Conservation (phyloP, 371 early-diverging fungal genomes). For the Mucor mucedo region DNA sequence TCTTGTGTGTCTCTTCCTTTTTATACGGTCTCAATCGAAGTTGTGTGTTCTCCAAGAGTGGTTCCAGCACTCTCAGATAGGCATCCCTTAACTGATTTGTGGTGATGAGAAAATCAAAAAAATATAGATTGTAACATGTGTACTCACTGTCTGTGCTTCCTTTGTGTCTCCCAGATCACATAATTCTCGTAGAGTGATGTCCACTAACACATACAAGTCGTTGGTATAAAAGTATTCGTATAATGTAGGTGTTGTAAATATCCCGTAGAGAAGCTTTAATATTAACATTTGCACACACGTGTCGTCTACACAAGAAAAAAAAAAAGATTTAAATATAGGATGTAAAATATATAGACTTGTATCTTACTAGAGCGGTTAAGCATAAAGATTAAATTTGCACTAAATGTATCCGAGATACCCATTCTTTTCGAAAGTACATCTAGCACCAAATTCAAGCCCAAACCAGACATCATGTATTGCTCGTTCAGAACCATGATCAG, state of each 20-base stretch:
- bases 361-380: conserved; percentile 82
- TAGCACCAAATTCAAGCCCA: conserved; percentile 57
- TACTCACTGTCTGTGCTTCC: conserved; percentile 55
- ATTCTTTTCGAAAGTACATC: conserved; percentile 61
- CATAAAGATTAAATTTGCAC: conserved; percentile 85
- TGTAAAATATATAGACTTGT: not conserved
- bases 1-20: conserved; percentile 52
- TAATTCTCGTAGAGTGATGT: conserved; percentile 81
- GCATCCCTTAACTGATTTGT: conserved; percentile 67
- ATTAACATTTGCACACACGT: conserved; percentile 70
- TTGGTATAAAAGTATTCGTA: conserved; percentile 86
- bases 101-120: not conserved
- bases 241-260: conserved; percentile 66
- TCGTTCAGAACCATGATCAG: conserved; percentile 72
- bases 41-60: conserved; percentile 72
- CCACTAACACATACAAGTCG: conserved; percentile 83
- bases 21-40: conserved; percentile 57
- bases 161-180: conserved; percentile 75
- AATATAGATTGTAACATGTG: not conserved
- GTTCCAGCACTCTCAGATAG: conserved; percentile 76
- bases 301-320: conserved; percentile 57
- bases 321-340: not conserved
- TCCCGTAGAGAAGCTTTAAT: conserved; percentile 68
- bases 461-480: conserved; percentile 67
- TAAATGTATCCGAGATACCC: conserved; percentile 75